Conservation (phyloP, 208 protist genomes). For the Leishmania turanica region DNA sequence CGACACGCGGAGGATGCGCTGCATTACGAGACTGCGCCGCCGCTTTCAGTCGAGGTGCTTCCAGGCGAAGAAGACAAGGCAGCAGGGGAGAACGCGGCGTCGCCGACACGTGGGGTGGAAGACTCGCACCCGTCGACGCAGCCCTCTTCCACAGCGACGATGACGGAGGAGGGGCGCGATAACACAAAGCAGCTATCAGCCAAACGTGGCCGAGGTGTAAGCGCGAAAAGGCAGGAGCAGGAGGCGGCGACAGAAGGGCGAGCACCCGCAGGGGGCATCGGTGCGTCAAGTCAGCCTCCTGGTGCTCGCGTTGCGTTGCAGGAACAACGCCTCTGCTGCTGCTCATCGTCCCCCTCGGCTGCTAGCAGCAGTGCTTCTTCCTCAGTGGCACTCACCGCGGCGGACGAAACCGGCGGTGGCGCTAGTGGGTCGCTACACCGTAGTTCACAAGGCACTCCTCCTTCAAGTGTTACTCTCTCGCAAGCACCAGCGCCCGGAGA, state of each 20-base stretch:
- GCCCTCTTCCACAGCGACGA: neutral
- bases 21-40: constrained; percentile 7
- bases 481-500: neutral
- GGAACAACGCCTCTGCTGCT: neutral
- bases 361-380: neutral
- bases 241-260: neutral
- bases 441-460: neutral
- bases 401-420: neutral
- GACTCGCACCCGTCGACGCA: neutral
- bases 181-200: neutral
- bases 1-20: neutral
- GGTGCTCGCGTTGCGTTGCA: neutral
- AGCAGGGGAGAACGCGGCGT: neutral
- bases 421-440: neutral
- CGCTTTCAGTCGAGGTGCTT: neutral
- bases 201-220: neutral
- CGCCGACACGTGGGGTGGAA: neutral
- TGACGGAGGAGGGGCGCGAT: neutral
- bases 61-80: neutral
- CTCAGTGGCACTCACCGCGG: neutral
- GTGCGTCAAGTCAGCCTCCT: neutral
- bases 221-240: neutral
- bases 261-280: neutral
- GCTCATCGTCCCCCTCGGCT: neutral
- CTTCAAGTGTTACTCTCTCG: too few relatives aligned